phyloP scores from a whole-genome alignment of 805 yeast species.

The Starmerella stigmatis region DNA sequence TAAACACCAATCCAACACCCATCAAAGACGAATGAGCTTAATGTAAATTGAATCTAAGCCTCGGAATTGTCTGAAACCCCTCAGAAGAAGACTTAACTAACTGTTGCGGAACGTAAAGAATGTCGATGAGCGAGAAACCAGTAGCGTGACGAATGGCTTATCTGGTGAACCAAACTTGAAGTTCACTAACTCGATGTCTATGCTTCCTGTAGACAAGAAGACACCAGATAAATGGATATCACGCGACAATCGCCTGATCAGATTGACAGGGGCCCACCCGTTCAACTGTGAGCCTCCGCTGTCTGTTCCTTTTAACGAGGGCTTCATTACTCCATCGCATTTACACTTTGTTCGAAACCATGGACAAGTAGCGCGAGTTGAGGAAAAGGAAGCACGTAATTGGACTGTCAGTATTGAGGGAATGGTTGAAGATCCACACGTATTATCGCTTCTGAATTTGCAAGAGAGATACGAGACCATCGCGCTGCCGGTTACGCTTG shows the following conservation, averaged over 20 bases:
- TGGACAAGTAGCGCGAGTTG: constrained; percentile 29
- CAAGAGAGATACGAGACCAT: constrained; percentile 27
- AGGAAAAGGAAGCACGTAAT: constrained; percentile 23
- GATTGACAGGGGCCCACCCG: constrained; percentile 32
- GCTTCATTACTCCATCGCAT: constrained; percentile 30
- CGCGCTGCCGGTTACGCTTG: constrained; percentile 31
- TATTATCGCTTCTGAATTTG: constrained; percentile 25
- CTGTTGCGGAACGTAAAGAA: too few species aligned
- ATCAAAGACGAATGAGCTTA: too few species aligned
- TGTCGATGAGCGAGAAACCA: too few species aligned
- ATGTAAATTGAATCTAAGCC: too few species aligned
- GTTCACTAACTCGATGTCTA: background rate
- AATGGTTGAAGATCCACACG: constrained; percentile 28
- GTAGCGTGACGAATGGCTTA: too few species aligned
- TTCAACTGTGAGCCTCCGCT: constrained; percentile 32
- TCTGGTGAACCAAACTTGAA: background rate
- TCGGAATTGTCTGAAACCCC: too few species aligned
- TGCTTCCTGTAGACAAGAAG: constrained; percentile 20
- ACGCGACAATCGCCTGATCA: constrained; percentile 28
- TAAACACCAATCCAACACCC: too few species aligned
- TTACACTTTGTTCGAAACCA: constrained; percentile 33
- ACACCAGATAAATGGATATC: constrained; percentile 30
- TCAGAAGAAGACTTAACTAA: too few species aligned
- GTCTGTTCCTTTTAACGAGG: constrained; percentile 26
- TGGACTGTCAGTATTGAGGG: constrained; percentile 31